Conservation (phyloP, 495 filamentous ascomycete species). For the Talaromyces adpressus region DNA sequence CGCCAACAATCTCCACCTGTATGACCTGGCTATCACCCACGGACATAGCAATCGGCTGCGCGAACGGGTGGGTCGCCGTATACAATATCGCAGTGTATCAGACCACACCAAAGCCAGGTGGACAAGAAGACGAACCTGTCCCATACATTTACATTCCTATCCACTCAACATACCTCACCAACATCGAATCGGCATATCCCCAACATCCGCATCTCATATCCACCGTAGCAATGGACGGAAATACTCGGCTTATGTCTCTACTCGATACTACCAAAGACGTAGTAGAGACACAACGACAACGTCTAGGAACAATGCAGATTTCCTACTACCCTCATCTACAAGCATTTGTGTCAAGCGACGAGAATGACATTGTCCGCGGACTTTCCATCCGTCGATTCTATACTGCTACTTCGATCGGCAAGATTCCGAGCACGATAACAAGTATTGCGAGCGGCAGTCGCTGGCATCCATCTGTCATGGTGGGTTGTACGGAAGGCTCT, state of each 20-base stretch:
- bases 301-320: conserved; percentile 40
- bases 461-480: conserved; percentile 48
- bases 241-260: conserved; percentile 50
- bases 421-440: conserved; percentile 29
- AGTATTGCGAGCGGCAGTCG: conserved; percentile 33
- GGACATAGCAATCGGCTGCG: conserved; percentile 53
- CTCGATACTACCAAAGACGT: conserved; percentile 41
- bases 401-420: conserved; percentile 33
- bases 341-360: conserved; percentile 48
- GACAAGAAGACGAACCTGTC: conserved; percentile 11
- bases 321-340: conserved; percentile 53
- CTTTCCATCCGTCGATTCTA: conserved; percentile 52
- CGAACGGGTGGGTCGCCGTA: conserved; percentile 54
- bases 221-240: conserved; percentile 51
- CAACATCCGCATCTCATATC: conserved; percentile 49
- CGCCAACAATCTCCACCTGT: conserved; percentile 49
- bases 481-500: conserved; percentile 51
- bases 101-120: conserved; percentile 4
- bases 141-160: conserved; percentile 52
- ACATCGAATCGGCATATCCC: conserved; percentile 50
- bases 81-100: conserved; percentile 42
- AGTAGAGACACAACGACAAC: conserved; percentile 42
- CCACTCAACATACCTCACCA: conserved; percentile 54
- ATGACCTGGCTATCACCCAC: conserved; percentile 56
- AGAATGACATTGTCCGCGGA: conserved; percentile 47